phyloP scores from a whole-genome alignment of 2,329 filamentous ascomycete genomes.

The Pyrenophora graminea region DNA sequence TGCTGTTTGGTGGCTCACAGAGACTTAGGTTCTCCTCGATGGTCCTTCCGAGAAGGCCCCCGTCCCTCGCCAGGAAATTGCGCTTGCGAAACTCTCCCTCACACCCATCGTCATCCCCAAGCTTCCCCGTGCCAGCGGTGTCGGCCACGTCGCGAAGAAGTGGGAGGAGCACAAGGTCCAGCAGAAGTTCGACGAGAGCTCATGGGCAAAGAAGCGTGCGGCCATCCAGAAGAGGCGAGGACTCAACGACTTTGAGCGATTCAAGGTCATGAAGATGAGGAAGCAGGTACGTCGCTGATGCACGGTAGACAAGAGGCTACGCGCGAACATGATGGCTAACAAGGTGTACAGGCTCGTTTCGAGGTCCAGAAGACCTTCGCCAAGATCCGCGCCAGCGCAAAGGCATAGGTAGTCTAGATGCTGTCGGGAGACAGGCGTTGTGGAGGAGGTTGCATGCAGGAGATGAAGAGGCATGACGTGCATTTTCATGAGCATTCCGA shows the following conservation, averaged over 20 bases:
- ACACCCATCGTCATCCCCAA: constrained; percentile 86
- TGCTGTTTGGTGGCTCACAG: constrained; percentile 36
- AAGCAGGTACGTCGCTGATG: constrained; percentile 75
- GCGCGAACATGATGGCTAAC: constrained; percentile 22
- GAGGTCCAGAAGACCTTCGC: constrained; percentile 96
- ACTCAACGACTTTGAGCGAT: constrained; percentile 98
- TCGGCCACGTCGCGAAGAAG: constrained; percentile 78
- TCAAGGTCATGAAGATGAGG: constrained; percentile 99
- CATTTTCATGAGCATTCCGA: constrained; percentile 46
- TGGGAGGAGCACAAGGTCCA: constrained; percentile 95
- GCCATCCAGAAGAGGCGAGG: constrained; percentile 84
- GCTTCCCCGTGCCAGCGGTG: constrained; percentile 83
- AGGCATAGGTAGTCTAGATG: constrained; percentile 43
- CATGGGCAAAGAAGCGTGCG: constrained; percentile 91
- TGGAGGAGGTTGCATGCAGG: constrained; percentile 38
- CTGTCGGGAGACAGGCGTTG: constrained; percentile 36
- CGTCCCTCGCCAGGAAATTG: constrained; percentile 84
- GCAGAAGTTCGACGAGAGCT: constrained; percentile 86
- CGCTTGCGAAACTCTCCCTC: constrained; percentile 82
- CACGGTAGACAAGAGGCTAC: background rate
- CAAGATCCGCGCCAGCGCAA: constrained; percentile 65
- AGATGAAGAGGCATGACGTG: constrained; percentile 43
- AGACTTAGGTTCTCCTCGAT: constrained; percentile 84
- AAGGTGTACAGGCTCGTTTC: constrained; percentile 69
- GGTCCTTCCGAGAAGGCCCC: constrained; percentile 81